phyloP scores from a whole-genome alignment of 345 rosid genomes.

The Luvunga scandens region DNA sequence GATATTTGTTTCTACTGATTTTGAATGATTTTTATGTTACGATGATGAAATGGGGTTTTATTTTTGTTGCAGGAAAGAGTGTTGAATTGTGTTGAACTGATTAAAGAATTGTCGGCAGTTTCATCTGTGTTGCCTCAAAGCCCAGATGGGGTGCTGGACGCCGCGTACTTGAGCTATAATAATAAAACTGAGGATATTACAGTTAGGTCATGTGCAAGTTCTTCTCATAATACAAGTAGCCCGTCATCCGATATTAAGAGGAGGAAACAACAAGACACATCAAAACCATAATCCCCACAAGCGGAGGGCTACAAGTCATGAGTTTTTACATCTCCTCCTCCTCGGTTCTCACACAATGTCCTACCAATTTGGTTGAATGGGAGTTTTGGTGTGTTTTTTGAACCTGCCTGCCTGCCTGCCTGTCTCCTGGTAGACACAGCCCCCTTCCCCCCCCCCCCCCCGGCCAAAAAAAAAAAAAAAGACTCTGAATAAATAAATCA shows the following conservation, averaged over 20 bases:
- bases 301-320: conserved; percentile 21
- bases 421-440: not conserved
- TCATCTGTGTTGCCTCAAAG: conserved; percentile 37
- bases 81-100: conserved; percentile 49
- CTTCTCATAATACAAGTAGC: conserved; percentile 32
- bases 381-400: conserved; percentile 23
- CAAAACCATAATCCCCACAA: conserved; percentile 7
- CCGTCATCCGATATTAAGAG: conserved; percentile 31
- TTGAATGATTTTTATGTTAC: not conserved
- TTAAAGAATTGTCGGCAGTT: conserved; percentile 35
- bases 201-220: conserved; percentile 61
- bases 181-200: conserved; percentile 49
- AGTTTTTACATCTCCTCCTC: conserved; percentile 9
- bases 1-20: not conserved
- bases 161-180: conserved; percentile 65
- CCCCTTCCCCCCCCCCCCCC: too few relatives aligned
- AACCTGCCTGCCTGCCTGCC: not conserved
- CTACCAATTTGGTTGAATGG: conserved; percentile 29
- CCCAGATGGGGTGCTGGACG: conserved; percentile 76
- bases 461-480: not conserved
- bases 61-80: conserved; percentile 49
- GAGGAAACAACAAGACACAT: conserved; percentile 37
- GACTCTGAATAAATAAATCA: conserved; percentile 8
- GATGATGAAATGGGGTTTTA: conserved; percentile 2
- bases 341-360: conserved; percentile 13